Evolutionary conservation across 352 stramenopile species (phyloP).

Genomic region (Phytophthora sojae): DNA sequence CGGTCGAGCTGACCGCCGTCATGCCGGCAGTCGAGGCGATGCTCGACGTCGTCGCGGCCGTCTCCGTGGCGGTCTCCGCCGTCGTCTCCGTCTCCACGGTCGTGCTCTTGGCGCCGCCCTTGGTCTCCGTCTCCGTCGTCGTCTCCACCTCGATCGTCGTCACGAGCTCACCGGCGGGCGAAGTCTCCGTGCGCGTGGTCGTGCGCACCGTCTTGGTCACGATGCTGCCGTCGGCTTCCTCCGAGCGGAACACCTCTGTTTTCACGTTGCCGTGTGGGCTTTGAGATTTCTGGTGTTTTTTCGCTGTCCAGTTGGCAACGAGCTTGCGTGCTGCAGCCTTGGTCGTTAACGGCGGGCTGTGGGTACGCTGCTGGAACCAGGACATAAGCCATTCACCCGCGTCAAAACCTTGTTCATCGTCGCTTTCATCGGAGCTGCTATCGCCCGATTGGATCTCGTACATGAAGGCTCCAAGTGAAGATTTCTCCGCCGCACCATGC

Average conservation of each 20-base stretch:
- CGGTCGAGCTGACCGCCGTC: too few species aligned
- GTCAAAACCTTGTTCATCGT: conserved; percentile 29
- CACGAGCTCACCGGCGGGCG: conserved; percentile 6
- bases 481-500: conserved; percentile 21
- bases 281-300: background rate
- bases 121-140: conserved; percentile 14
- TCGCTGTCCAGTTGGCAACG: conserved; percentile 23
- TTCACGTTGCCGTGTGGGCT: background rate
- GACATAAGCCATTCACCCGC: conserved; percentile 41
- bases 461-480: conserved; percentile 26
- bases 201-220: conserved; percentile 19
- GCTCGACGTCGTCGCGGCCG: too few species aligned
- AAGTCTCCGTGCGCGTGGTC: conserved; percentile 12
- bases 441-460: conserved; percentile 22
- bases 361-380: conserved; percentile 25
- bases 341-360: conserved; percentile 33
- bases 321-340: conserved; percentile 37
- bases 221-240: conserved; percentile 17
- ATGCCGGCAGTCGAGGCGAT: too few species aligned
- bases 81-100: too few species aligned
- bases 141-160: conserved; percentile 23
- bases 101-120: too few species aligned
- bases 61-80: too few species aligned
- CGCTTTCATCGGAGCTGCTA: conserved; percentile 13
- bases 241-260: conserved; percentile 17